Percentiles rank a stretch among this genome's conserved stretches.
These are phyloP conservation scores for Fallopia convolvulus DNA, from an alignment of 148 eudicot genomes.

Conservation along the genomic window DNA sequence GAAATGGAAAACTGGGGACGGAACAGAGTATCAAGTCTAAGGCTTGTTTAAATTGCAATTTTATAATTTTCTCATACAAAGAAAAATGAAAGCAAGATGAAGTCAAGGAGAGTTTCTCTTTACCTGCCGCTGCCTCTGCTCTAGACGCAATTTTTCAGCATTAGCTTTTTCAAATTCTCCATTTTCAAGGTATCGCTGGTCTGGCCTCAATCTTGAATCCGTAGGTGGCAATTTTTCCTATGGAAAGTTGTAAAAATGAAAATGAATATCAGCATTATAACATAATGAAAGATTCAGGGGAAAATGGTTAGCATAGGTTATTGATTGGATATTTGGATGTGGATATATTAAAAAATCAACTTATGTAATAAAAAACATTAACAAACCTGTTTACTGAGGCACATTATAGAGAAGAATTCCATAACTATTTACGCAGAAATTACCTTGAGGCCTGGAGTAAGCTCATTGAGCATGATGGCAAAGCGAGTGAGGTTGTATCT, in stretches of 20 bases:
- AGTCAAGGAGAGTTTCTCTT: neutral
- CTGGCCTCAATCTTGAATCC: conserved; percentile 94
- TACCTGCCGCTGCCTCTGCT: conserved; percentile 84
- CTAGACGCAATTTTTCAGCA: conserved; percentile 81
- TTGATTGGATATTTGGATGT: neutral
- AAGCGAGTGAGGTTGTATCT: conserved; percentile 82
- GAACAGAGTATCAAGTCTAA: neutral
- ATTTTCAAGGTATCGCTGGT: conserved; percentile 85
- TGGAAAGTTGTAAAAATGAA: conserved; percentile 1
- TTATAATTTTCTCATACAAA: no score
- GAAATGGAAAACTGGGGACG: neutral
- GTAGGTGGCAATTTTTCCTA: conserved; percentile 93
- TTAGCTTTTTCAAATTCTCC: conserved; percentile 90
- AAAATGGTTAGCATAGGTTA: neutral
- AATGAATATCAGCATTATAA: conserved; percentile 12
- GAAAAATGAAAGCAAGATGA: neutral
- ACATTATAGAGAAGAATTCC: neutral
- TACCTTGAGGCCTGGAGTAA: conserved; percentile 87
- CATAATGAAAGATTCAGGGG: neutral
- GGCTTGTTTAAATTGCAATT: neutral
- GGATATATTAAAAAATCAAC: neutral
- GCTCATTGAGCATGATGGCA: conserved; percentile 77
- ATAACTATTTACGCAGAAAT: neutral
- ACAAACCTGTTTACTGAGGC: neutral
- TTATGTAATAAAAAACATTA: neutral